Percentiles rank a stretch among this genome's conserved stretches.
phyloP scores from a whole-genome alignment of 768 basidiomycete species.

The Favolaschia claudopus region DNA sequence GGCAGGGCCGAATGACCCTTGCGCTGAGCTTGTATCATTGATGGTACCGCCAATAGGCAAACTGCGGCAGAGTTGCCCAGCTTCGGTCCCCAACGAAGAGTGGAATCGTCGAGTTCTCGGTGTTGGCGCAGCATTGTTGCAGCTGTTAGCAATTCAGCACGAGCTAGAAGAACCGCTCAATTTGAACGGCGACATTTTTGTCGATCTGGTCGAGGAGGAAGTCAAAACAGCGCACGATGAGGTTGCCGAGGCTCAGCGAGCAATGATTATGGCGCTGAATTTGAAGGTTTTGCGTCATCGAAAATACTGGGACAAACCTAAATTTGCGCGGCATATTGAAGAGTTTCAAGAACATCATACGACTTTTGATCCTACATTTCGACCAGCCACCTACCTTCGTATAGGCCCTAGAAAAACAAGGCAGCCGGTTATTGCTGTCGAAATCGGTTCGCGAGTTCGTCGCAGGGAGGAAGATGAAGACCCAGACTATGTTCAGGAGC shows the following conservation, averaged over 20 bases:
- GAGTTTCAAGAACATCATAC: not conserved
- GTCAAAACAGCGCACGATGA: not conserved
- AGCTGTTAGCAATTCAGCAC: conserved; percentile 1
- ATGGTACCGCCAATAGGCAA: not conserved
- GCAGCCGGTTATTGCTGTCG: too few species aligned
- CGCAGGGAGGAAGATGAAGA: too few species aligned
- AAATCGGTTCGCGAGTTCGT: too few species aligned
- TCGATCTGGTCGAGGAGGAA: not conserved
- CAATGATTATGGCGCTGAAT: not conserved
- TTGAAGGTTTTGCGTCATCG: not conserved
- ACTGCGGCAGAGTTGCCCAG: not conserved
- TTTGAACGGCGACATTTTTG: not conserved
- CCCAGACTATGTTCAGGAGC: too few species aligned
- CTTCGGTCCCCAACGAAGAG: not conserved
- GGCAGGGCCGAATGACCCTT: too few species aligned
- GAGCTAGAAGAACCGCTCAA: conserved; percentile 4
- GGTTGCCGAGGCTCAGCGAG: not conserved
- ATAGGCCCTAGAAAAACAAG: too few species aligned
- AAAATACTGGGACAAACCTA: not conserved
- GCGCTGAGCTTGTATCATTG: not conserved
- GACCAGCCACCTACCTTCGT: not conserved
- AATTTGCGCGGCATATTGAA: not conserved
- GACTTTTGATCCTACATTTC: not conserved
- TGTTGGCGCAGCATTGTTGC: not conserved
- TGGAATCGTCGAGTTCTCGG: not conserved